Percentiles rank a stretch among this genome's conserved stretches.
Evolutionary conservation across 2,329 filamentous ascomycete species (phyloP).

Genomic region (Trichophyton benhamiae): DNA sequence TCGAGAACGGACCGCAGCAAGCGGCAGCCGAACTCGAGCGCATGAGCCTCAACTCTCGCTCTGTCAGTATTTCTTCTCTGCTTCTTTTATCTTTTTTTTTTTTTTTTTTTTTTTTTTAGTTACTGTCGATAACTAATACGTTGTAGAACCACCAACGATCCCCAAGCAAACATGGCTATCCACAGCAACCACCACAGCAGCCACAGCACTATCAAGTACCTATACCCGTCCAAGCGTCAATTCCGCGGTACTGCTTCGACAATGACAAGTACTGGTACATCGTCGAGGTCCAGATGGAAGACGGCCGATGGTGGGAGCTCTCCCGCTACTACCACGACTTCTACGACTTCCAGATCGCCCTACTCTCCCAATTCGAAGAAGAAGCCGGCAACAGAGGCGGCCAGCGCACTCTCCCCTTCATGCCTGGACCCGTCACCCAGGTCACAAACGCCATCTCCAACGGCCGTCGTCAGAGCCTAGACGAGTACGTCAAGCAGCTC

Average conservation of each 20-base stretch:
- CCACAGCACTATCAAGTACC: constrained; percentile 43
- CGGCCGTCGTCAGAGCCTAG: constrained; percentile 78
- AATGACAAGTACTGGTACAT: constrained; percentile 99
- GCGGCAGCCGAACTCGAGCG: constrained; percentile 63
- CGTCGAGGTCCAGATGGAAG: constrained; percentile 80
- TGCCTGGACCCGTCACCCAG: constrained; percentile 95
- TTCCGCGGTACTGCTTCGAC: constrained; percentile 87
- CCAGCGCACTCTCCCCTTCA: constrained; percentile 79
- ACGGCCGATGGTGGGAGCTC: constrained; percentile 83
- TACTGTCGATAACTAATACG: neutral
- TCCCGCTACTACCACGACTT: constrained; percentile 96
- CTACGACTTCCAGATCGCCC: constrained; percentile 94
- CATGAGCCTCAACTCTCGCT: constrained; percentile 52
- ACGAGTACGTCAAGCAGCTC: constrained; percentile 90
- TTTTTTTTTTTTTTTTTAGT: neutral
- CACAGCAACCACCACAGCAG: constrained; percentile 26
- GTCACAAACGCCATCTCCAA: constrained; percentile 97
- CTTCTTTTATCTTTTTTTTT: too few relatives aligned
- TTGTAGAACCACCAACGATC: constrained; percentile 28
- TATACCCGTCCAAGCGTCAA: constrained; percentile 69
- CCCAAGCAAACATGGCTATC: constrained; percentile 24
- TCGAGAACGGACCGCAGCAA: constrained; percentile 48
- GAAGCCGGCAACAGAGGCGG: constrained; percentile 81
- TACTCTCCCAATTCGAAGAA: constrained; percentile 79
- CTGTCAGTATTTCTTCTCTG: constrained; percentile 31